These are phyloP conservation scores for Trichoderma citrinoviride DNA, from an alignment of 2,329 filamentous ascomycete genomes.

Conservation along the genomic window DNA sequence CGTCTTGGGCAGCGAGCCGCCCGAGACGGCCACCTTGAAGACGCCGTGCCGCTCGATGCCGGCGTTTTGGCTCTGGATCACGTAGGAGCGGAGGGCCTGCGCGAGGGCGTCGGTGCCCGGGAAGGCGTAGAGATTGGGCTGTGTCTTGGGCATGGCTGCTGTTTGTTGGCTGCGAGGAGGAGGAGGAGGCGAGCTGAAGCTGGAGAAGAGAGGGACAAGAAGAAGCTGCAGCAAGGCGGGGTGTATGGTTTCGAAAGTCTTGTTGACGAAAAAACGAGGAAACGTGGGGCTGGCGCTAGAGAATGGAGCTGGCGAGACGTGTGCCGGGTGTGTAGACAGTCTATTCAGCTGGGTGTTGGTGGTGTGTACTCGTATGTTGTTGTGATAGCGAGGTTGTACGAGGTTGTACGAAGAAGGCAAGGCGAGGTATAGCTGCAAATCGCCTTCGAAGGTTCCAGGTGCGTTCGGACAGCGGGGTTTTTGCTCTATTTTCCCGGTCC, in stretches of 20 bases:
- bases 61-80: slow-evolving; percentile 76
- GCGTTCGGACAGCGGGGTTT: slow-evolving; percentile 19
- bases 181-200: too few species aligned
- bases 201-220: not conserved
- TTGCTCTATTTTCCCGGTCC: slow-evolving; percentile 20
- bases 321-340: not conserved
- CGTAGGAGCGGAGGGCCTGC: slow-evolving; percentile 72
- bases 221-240: too few species aligned
- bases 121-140: slow-evolving; percentile 79
- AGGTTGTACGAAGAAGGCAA: too few species aligned
- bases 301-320: too few species aligned
- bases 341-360: not conserved
- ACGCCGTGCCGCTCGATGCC: slow-evolving; percentile 75
- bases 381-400: not conserved
- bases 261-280: not conserved
- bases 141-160: slow-evolving; percentile 51
- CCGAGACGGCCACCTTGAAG: slow-evolving; percentile 92
- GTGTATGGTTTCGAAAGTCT: not conserved
- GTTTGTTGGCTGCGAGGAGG: not conserved
- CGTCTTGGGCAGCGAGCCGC: slow-evolving; percentile 85
- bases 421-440: not conserved
- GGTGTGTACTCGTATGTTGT: not conserved
- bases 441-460: not conserved
- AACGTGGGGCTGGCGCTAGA: too few species aligned
- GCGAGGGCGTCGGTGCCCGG: slow-evolving; percentile 67